Percentiles rank a stretch among this genome's conserved stretches.
Evolutionary conservation across 176 grass and related monocot genomes (phyloP).

Genomic region (Aegilops bicornis): DNA sequence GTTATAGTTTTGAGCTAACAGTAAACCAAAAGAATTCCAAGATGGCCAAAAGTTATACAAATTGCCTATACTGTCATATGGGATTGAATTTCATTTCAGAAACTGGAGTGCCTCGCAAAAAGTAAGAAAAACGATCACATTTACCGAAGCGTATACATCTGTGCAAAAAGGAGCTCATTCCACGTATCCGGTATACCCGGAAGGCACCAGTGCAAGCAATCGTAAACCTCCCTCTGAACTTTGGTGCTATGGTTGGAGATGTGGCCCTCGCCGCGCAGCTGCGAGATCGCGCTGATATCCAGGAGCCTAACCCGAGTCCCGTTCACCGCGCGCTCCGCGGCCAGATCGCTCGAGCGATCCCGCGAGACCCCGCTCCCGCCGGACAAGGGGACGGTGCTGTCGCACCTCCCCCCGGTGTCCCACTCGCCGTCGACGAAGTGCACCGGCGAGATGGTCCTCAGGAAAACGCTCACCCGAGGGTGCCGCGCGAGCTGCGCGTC

Average conservation of each 20-base stretch:
- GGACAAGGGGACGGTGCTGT: constrained; percentile 53
- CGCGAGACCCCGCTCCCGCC: constrained; percentile 56
- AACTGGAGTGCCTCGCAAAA: too few species aligned
- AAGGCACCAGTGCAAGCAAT: constrained; percentile 97
- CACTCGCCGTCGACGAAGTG: constrained; percentile 89
- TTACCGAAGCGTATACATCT: background rate
- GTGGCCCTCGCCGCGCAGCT: constrained; percentile 75
- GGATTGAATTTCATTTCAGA: too few species aligned
- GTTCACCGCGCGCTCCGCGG: constrained; percentile 56
- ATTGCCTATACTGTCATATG: too few species aligned
- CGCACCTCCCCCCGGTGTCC: constrained; percentile 47
- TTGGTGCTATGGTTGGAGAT: constrained; percentile 68
- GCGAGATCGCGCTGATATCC: constrained; percentile 75
- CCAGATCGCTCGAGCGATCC: constrained; percentile 56
- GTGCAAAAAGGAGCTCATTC: constrained; percentile 94
- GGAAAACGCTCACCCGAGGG: constrained; percentile 61
- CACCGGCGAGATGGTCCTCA: constrained; percentile 78
- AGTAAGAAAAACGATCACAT: too few species aligned
- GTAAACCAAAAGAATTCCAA: too few species aligned
- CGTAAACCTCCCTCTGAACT: constrained; percentile 39
- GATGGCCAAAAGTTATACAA: too few species aligned
- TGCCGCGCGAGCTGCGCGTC: constrained; percentile 40
- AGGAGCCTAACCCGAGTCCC: constrained; percentile 65
- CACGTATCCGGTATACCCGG: constrained; percentile 85
- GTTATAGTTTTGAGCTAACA: too few species aligned